Percentiles rank a stretch among this genome's conserved stretches.
Evolutionary conservation across 441 rosid genomes (phyloP).

Genomic region (Jatropha podagrica): DNA sequence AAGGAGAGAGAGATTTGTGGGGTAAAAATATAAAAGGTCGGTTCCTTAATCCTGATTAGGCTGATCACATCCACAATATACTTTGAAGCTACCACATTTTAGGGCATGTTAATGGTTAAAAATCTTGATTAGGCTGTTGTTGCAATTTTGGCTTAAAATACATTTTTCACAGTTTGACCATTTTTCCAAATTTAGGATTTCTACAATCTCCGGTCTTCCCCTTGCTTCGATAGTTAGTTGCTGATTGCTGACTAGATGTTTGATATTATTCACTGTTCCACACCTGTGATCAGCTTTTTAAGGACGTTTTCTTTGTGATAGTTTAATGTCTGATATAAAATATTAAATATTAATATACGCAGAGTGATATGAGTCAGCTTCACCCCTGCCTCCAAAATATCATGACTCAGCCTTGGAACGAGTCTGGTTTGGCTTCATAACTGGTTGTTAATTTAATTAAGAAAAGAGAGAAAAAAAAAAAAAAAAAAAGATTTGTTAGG

Average conservation of each 20-base stretch:
- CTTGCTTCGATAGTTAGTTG: conserved; percentile 14
- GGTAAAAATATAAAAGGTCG: conserved; percentile 14
- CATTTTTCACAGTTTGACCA: neutral
- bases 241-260: neutral
- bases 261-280: too few relatives aligned
- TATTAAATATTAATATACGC: too few relatives aligned
- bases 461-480: too few relatives aligned
- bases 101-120: neutral
- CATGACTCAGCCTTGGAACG: too few relatives aligned
- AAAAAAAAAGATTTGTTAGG: too few relatives aligned
- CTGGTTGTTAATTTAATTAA: too few relatives aligned
- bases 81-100: conserved; percentile 26
- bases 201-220: neutral
- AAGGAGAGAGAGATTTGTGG: conserved; percentile 25
- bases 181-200: conserved; percentile 12
- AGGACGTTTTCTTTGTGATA: neutral
- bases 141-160: neutral
- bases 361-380: too few relatives aligned
- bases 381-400: too few relatives aligned
- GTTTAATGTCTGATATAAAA: too few relatives aligned
- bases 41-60: neutral
- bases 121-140: conserved; percentile 2
- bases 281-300: too few relatives aligned
- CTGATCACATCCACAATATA: conserved; percentile 6
- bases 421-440: too few relatives aligned